Evolutionary conservation across 805 yeast genomes (phyloP).

Genomic region (Starmerella bombicola): DNA sequence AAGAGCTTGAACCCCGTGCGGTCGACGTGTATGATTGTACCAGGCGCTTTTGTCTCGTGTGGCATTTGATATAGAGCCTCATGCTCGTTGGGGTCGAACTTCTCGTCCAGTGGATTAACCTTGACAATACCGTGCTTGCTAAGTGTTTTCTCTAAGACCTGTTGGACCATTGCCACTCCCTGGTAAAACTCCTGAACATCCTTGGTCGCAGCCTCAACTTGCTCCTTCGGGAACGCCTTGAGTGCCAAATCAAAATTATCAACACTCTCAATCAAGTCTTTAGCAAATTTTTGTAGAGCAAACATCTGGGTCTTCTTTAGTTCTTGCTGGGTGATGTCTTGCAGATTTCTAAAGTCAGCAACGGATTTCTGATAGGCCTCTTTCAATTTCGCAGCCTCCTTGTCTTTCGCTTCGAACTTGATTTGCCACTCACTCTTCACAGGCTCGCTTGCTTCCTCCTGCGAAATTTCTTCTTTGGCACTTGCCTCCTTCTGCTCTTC

Average conservation of each 20-base stretch:
- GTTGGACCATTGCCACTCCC: constrained; percentile 84
- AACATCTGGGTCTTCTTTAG: constrained; percentile 76
- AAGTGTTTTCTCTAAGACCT: constrained; percentile 73
- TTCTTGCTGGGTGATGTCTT: constrained; percentile 80
- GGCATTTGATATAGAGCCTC: constrained; percentile 87
- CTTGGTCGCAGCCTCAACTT: constrained; percentile 27
- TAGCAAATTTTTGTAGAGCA: constrained; percentile 85
- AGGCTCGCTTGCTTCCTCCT: constrained; percentile 15
- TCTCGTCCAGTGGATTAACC: constrained; percentile 72
- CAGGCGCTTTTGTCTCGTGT: constrained; percentile 79
- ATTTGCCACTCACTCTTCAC: constrained; percentile 33
- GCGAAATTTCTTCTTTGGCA: constrained; percentile 19
- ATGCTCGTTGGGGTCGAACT: constrained; percentile 80
- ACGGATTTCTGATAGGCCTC: constrained; percentile 71
- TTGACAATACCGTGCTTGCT: constrained; percentile 66
- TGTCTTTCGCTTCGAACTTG: constrained; percentile 42
- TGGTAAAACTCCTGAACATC: constrained; percentile 64
- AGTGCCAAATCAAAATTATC: constrained; percentile 86
- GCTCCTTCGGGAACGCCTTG: constrained; percentile 40
- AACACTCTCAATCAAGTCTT: constrained; percentile 75
- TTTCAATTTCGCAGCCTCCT: constrained; percentile 66
- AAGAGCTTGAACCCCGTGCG: constrained; percentile 79
- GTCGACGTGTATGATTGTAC: constrained; percentile 85
- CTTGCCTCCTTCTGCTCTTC: constrained; percentile 6
- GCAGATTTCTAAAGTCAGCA: constrained; percentile 87